Evolutionary conservation across 2,329 filamentous ascomycete genomes (phyloP), one percentile per base, ranked within the genome.

Genomic region (Aspergillus fijiensis): DNA sequence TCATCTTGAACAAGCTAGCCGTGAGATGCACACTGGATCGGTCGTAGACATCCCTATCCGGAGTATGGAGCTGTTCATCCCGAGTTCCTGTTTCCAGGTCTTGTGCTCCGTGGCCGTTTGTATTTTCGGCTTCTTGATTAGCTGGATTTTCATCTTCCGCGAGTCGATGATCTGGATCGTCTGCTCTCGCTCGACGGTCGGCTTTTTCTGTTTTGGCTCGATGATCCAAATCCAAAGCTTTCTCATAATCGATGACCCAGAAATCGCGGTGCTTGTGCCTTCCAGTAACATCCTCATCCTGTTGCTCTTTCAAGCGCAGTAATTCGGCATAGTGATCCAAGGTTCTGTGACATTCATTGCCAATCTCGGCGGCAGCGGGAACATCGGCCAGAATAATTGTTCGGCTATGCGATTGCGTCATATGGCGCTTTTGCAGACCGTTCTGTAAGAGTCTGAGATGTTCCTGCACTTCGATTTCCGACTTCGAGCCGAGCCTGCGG

Each of bases 341-440:
- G 4, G 84, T 82, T 7, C 79, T 74, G 65, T 84, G 87, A 68
- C 90, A 91, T 59, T 86, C 83, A 23, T 81, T 76, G 67, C 87
- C 85, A 27, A 96, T 76, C 72, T 97, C 92, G 1, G 84, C 70
- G 0, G 93, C 92, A 2, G 90, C 87, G 1, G 89, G 88, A 1
- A 91, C 77, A 57, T 92, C 86, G 11, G 79, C 77, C 56, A 82
- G 71, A 27, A 79, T 74, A 31, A 85, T 64, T 27, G 72, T 65
- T 70, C 78, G 72, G 5, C 75, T 69, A 48, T 73, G 68, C 55
- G 60, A 57, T 19, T 71, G 66, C 31, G 65, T 75, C 19, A 68
- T 61, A 64, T 78, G 78, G 45, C 81, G 77, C 23, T 75, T 70
- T 39, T 80, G 73, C 5, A 78, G 65, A 1, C 79, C 81, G 21